These are phyloP conservation scores for Fusarium chlamydosporum DNA, from an alignment of 2,329 filamentous ascomycete genomes.

Conservation along the genomic window DNA sequence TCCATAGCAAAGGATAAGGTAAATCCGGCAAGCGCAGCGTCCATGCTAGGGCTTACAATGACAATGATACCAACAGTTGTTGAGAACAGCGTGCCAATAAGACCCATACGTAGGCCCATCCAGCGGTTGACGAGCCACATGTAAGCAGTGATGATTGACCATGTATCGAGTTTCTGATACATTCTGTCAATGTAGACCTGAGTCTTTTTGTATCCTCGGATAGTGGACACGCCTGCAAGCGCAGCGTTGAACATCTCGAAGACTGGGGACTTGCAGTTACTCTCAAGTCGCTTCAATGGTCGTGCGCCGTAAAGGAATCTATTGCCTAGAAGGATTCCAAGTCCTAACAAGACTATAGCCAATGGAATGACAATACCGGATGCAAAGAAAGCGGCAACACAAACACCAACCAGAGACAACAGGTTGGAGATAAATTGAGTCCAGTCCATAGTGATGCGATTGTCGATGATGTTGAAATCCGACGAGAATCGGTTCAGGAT, in stretches of 20 bases:
- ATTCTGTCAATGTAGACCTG: slow-evolving; percentile 77
- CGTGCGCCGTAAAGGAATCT: slow-evolving; percentile 78
- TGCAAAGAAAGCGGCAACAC: slow-evolving; percentile 76
- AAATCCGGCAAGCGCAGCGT: slow-evolving; percentile 80
- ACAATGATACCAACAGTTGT: slow-evolving; percentile 75
- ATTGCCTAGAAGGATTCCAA: slow-evolving; percentile 71
- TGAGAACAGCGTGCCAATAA: slow-evolving; percentile 78
- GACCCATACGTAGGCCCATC: slow-evolving; percentile 79
- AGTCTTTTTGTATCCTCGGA: slow-evolving; percentile 80
- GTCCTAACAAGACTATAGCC: slow-evolving; percentile 68
- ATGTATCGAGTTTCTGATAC: slow-evolving; percentile 77
- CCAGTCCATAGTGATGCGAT: slow-evolving; percentile 73
- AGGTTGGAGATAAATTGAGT: slow-evolving; percentile 71
- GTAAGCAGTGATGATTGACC: slow-evolving; percentile 75
- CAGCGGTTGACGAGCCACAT: slow-evolving; percentile 82
- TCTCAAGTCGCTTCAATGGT: slow-evolving; percentile 83
- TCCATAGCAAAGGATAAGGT: slow-evolving; percentile 80
- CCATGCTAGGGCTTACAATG: slow-evolving; percentile 71
- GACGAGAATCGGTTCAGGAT: slow-evolving; percentile 83
- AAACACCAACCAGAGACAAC: slow-evolving; percentile 74
- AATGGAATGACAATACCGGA: slow-evolving; percentile 76
- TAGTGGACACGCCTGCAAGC: slow-evolving; percentile 79
- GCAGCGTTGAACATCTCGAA: slow-evolving; percentile 85
- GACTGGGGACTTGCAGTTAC: slow-evolving; percentile 81
- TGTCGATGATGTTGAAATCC: slow-evolving; percentile 82